Evolutionary conservation across 805 yeast genomes (phyloP).

Genomic region (Jamesozyma rosinii): DNA sequence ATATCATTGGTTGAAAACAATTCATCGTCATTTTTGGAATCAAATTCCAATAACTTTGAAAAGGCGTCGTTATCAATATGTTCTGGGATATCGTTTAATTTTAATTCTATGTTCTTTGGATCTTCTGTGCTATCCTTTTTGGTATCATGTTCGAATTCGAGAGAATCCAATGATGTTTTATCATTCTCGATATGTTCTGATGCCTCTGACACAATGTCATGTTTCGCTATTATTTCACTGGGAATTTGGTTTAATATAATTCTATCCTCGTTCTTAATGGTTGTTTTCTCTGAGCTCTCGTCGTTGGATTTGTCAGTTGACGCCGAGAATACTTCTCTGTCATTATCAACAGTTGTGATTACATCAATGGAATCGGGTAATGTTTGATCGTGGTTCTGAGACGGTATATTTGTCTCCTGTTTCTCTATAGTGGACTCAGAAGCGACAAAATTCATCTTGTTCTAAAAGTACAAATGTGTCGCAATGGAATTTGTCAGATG

Average conservation of each 20-base stretch:
- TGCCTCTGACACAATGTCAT: not conserved
- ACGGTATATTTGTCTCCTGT: not conserved
- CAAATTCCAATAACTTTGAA: conserved; percentile 27
- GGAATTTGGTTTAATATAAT: not conserved
- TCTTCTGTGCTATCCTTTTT: not conserved
- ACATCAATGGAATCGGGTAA: not conserved
- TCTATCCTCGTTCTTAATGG: not conserved
- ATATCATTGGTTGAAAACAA: conserved; percentile 14
- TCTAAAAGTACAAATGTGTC: not conserved
- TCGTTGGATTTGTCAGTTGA: not conserved
- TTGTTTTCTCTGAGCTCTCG: not conserved
- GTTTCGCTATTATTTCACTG: not conserved
- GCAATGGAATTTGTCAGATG: not conserved
- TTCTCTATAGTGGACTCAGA: not conserved
- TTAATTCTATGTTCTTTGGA: not conserved
- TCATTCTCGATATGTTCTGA: not conserved
- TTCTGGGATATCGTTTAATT: conserved; percentile 11
- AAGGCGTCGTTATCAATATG: conserved; percentile 24
- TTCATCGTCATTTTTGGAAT: conserved; percentile 24
- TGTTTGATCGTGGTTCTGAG: not conserved
- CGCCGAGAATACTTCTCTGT: not conserved
- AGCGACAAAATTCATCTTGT: not conserved
- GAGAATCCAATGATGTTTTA: not conserved
- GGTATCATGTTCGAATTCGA: not conserved
- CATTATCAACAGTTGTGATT: not conserved